Percentiles rank a stretch among this genome's conserved stretches.
These are phyloP conservation scores for Microcos paniculata DNA, from an alignment of 345 rosid genomes.

Conservation along the genomic window DNA sequence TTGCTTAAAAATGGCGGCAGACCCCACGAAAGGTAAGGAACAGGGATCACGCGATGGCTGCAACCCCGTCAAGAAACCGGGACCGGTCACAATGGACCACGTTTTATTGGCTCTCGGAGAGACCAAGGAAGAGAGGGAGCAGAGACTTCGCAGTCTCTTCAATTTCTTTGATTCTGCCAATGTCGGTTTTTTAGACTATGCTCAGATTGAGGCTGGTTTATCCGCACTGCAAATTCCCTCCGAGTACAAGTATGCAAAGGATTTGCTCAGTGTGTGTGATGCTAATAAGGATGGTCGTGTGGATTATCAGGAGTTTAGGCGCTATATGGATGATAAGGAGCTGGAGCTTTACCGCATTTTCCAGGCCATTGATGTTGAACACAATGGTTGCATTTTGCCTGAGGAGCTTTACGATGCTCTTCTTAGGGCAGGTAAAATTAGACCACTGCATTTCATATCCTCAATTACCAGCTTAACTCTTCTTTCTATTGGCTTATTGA, in stretches of 20 bases:
- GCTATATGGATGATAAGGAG: conserved; percentile 79
- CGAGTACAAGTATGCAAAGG: conserved; percentile 65
- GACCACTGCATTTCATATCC: not conserved
- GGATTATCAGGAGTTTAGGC: conserved; percentile 62
- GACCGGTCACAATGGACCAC: conserved; percentile 61
- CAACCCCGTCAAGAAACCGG: conserved; percentile 50
- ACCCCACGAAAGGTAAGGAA: conserved; percentile 26
- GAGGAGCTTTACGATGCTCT: conserved; percentile 75
- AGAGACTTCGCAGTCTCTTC: conserved; percentile 54
- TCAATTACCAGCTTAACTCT: not conserved
- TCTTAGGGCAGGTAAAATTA: conserved; percentile 58
- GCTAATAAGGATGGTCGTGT: conserved; percentile 62
- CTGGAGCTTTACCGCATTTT: conserved; percentile 69
- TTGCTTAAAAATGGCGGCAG: conserved; percentile 27
- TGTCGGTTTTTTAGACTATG: conserved; percentile 50
- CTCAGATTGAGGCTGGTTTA: conserved; percentile 63
- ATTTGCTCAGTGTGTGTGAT: conserved; percentile 66
- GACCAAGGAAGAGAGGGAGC: conserved; percentile 61
- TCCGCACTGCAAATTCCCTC: conserved; percentile 62
- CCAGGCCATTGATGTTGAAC: conserved; percentile 75
- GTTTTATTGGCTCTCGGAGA: conserved; percentile 65
- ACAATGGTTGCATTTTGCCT: conserved; percentile 69
- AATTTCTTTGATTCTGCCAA: conserved; percentile 51
- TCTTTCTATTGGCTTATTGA: not conserved
- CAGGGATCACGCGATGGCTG: conserved; percentile 7